A percentile compares a stretch with the other conserved stretches of the same genome.
Evolutionary conservation across 495 filamentous ascomycete genomes (phyloP).

Genomic region (Penicillium odoratum): DNA sequence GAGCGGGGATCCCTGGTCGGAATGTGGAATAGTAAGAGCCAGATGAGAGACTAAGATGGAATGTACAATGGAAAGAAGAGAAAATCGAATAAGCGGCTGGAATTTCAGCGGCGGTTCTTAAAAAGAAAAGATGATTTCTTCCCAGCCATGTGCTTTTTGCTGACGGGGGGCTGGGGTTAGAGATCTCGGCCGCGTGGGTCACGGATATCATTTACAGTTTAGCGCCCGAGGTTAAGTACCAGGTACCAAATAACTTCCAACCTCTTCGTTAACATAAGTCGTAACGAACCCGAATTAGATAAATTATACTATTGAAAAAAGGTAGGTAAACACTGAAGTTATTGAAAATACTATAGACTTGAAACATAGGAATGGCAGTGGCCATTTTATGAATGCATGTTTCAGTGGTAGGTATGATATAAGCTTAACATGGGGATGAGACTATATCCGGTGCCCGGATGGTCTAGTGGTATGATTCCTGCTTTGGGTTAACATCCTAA

Average conservation of each 20-base stretch:
- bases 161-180: slow-evolving; percentile 21
- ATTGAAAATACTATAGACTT: no score
- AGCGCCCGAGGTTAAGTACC: background rate
- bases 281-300: no score
- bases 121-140: slow-evolving; percentile 11
- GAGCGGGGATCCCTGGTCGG: background rate
- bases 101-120: slow-evolving; percentile 19
- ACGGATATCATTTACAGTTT: background rate
- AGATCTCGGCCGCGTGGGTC: background rate
- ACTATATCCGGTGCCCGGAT: slow-evolving; percentile 3
- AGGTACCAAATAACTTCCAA: background rate
- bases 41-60: background rate
- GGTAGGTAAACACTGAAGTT: no score
- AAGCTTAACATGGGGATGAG: background rate
- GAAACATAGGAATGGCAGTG: no score
- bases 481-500: slow-evolving; percentile 14
- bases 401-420: no score
- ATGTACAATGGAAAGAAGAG: background rate
- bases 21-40: background rate
- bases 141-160: slow-evolving; percentile 33
- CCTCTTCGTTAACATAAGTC: background rate
- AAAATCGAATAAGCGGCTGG: slow-evolving; percentile 11
- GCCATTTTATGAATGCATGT: no score
- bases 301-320: no score
- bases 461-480: slow-evolving; percentile 13